A percentile compares a stretch with the other conserved stretches of the same genome.
These are phyloP conservation scores for Parasitella parasitica DNA, from an alignment of 371 early-diverging fungal species.

Conservation along the genomic window DNA sequence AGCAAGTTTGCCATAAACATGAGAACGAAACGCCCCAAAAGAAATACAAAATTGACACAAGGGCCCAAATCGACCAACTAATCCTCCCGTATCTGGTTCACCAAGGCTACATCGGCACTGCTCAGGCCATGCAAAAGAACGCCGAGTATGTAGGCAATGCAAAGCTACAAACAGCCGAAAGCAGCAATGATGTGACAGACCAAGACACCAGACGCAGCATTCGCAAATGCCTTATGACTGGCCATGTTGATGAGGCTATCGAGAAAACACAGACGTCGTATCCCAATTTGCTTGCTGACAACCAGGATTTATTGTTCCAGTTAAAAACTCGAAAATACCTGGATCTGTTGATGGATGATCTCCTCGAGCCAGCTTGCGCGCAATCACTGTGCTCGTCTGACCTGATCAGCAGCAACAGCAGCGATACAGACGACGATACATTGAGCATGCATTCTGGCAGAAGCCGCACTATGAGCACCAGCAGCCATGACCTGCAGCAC, in stretches of 20 bases:
- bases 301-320: constrained; percentile 65
- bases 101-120: constrained; percentile 74
- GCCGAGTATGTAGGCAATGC: constrained; percentile 10
- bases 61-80: constrained; percentile 45
- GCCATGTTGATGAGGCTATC: constrained; percentile 48
- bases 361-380: neutral
- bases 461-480: constrained; percentile 14
- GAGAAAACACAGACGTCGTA: constrained; percentile 51
- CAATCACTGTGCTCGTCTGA: neutral
- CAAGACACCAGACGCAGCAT: neutral
- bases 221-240: constrained; percentile 5
- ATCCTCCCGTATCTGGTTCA: constrained; percentile 78
- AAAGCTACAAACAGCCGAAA: neutral
- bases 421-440: constrained; percentile 12
- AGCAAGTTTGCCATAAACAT: neutral
- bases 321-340: constrained; percentile 80
- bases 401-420: neutral
- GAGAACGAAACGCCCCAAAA: neutral
- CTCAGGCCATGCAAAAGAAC: constrained; percentile 57
- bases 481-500: constrained; percentile 1
- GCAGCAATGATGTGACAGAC: neutral
- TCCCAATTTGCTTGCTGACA: constrained; percentile 57
- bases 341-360: constrained; percentile 56
- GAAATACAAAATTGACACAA: constrained; percentile 25
- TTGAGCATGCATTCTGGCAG: constrained; percentile 5